Evolutionary conservation across 2,329 filamentous ascomycete species (phyloP).

Genomic region (Alternaria ventricosa): DNA sequence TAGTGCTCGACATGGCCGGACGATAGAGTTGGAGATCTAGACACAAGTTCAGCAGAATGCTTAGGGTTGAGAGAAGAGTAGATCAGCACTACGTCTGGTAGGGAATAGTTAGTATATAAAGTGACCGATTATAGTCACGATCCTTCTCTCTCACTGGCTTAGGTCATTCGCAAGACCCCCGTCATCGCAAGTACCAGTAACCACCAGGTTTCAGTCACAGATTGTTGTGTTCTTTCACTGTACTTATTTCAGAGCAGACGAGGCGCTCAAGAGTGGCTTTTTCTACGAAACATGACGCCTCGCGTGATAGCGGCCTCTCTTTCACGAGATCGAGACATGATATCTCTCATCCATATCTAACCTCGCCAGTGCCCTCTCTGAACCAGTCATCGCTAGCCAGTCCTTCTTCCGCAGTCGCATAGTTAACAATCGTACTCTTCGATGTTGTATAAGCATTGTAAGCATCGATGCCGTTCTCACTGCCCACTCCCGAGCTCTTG

Average conservation of each 20-base stretch:
- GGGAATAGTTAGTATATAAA: neutral
- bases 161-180: neutral
- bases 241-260: neutral
- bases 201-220: neutral
- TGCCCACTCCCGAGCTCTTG: slow-evolving; percentile 69
- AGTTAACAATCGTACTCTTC: slow-evolving; percentile 75
- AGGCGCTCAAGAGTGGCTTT: neutral
- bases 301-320: neutral
- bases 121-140: neutral
- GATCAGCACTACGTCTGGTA: neutral
- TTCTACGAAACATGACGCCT: neutral
- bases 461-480: slow-evolving; percentile 71
- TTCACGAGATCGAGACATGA: neutral
- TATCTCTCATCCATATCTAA: slow-evolving; percentile 61
- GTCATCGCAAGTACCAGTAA: neutral
- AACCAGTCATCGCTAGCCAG: slow-evolving; percentile 71
- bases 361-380: slow-evolving; percentile 61
- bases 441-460: slow-evolving; percentile 56
- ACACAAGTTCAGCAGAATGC: neutral
- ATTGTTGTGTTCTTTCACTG: neutral
- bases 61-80: neutral
- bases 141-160: neutral
- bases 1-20: neutral
- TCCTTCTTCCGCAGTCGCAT: slow-evolving; percentile 62
- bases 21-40: neutral